These are phyloP conservation scores for Metschnikowia lunata DNA, from an alignment of 805 yeast species.

Conservation along the genomic window DNA sequence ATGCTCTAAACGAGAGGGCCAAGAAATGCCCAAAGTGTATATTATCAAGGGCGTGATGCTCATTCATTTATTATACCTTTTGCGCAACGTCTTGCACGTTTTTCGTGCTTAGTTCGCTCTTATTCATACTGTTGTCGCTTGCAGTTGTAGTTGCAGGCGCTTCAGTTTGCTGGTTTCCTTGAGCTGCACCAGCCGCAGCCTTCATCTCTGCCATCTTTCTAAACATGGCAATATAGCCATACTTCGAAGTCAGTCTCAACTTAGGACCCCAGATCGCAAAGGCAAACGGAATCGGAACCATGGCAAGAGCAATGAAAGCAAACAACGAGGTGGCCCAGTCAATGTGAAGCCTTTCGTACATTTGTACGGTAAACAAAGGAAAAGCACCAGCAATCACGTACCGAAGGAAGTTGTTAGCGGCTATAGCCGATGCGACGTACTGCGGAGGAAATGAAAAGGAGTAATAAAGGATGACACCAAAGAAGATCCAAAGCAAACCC, in stretches of 20 bases:
- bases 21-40: too few relatives aligned
- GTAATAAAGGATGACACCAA: constrained; percentile 65
- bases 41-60: too few relatives aligned
- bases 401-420: constrained; percentile 80
- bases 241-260: constrained; percentile 54
- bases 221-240: constrained; percentile 50
- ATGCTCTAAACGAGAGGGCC: too few relatives aligned
- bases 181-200: constrained; percentile 15
- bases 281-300: constrained; percentile 73
- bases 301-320: constrained; percentile 59
- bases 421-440: constrained; percentile 79
- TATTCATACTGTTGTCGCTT: too few relatives aligned
- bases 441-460: constrained; percentile 70
- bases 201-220: constrained; percentile 19
- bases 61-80: too few relatives aligned
- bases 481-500: constrained; percentile 67
- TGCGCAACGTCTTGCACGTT: too few relatives aligned
- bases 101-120: too few relatives aligned
- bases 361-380: constrained; percentile 82
- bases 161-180: too few relatives aligned
- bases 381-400: constrained; percentile 72
- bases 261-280: constrained; percentile 55
- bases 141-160: too few relatives aligned
- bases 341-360: constrained; percentile 66
- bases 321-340: constrained; percentile 78